Evolutionary conservation across 1,139 yeast genomes (phyloP).

Genomic region (Yamadazyma jaroonii): DNA sequence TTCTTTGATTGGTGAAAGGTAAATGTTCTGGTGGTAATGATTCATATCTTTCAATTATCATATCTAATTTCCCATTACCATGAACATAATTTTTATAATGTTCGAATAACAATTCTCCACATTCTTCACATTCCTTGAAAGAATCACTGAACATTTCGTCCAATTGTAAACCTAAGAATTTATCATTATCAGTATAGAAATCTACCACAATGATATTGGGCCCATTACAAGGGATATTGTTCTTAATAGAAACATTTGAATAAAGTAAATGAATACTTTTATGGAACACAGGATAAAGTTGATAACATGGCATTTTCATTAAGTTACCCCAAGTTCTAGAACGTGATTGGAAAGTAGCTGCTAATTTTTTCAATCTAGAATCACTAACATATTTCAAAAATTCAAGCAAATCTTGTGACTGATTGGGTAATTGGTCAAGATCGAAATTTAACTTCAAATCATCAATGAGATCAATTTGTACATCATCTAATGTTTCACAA

Average conservation of each 20-base stretch:
- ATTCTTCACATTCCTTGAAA: slow-evolving; percentile 68
- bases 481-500: slow-evolving; percentile 19
- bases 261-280: slow-evolving; percentile 76
- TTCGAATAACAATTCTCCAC: slow-evolving; percentile 67
- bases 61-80: slow-evolving; percentile 79
- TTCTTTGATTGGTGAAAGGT: slow-evolving; percentile 52
- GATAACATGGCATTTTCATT: slow-evolving; percentile 38
- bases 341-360: slow-evolving; percentile 29
- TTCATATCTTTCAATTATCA: slow-evolving; percentile 59
- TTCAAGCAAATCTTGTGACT: slow-evolving; percentile 33
- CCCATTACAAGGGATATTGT: slow-evolving; percentile 90
- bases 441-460: slow-evolving; percentile 28
- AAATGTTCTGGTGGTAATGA: slow-evolving; percentile 55
- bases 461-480: slow-evolving; percentile 22
- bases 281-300: slow-evolving; percentile 54
- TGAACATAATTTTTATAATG: slow-evolving; percentile 90
- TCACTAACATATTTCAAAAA: slow-evolving; percentile 38
- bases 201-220: slow-evolving; percentile 82
- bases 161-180: slow-evolving; percentile 83
- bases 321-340: slow-evolving; percentile 42
- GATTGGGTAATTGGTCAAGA: slow-evolving; percentile 30
- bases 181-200: slow-evolving; percentile 87
- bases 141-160: slow-evolving; percentile 79
- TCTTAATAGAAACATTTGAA: slow-evolving; percentile 78
- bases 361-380: slow-evolving; percentile 25